A percentile compares a stretch with the other conserved stretches of the same genome.
Conservation (phyloP, 78 protist species). For the Polysphondylium violaceum region DNA sequence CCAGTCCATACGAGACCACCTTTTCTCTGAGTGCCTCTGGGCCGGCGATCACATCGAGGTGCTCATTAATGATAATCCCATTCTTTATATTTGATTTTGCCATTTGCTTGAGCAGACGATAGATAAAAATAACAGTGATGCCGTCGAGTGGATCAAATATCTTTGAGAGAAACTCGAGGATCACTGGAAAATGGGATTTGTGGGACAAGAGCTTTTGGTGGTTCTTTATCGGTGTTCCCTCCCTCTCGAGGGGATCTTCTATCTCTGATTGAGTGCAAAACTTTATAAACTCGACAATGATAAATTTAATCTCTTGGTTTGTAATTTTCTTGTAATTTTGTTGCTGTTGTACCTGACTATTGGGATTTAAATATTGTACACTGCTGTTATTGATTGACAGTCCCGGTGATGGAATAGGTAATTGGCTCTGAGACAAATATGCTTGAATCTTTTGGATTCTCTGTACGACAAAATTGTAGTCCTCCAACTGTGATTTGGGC, state of each 20-base stretch:
- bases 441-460: constrained; percentile 32
- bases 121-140: constrained; percentile 12
- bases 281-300: constrained; percentile 55
- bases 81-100: constrained; percentile 48
- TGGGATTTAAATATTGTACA: background rate
- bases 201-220: constrained; percentile 57
- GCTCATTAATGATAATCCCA: constrained; percentile 26
- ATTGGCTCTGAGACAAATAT: background rate
- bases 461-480: constrained; percentile 21
- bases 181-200: background rate
- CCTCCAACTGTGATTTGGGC: constrained; percentile 72
- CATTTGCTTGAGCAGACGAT: constrained; percentile 44
- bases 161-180: constrained; percentile 21
- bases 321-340: constrained; percentile 5
- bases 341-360: background rate
- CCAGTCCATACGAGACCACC: constrained; percentile 19
- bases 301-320: constrained; percentile 21
- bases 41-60: constrained; percentile 22
- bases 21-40: constrained; percentile 13
- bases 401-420: background rate
- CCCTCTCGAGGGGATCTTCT: constrained; percentile 69
- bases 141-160: constrained; percentile 17
- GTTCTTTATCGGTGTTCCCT: constrained; percentile 70
- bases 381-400: background rate
- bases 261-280: constrained; percentile 74